These are phyloP conservation scores for Cokeromyces recurvatus DNA, from an alignment of 371 early-diverging fungal genomes.

Conservation along the genomic window DNA sequence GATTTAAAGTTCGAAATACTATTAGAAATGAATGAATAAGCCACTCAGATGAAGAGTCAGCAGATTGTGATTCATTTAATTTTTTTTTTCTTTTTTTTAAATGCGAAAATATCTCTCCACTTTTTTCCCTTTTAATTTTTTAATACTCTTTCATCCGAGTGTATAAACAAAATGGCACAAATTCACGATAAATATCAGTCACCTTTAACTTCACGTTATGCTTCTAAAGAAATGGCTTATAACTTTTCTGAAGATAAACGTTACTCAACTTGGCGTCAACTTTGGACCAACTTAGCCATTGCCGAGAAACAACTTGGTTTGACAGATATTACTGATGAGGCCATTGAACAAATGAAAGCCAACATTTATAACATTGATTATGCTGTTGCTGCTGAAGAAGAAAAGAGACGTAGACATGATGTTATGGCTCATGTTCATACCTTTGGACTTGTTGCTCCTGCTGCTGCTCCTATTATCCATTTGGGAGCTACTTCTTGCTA, in stretches of 20 bases:
- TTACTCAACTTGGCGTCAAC: slow-evolving; percentile 91
- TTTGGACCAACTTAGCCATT: slow-evolving; percentile 92
- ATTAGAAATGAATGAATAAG: no score
- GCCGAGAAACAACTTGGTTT: slow-evolving; percentile 92
- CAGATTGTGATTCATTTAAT: background rate
- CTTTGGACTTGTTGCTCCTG: slow-evolving; percentile 88
- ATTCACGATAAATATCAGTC: slow-evolving; percentile 79
- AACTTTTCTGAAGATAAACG: slow-evolving; percentile 94
- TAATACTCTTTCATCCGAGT: no score
- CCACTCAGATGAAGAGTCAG: slow-evolving; percentile 21
- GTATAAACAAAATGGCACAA: slow-evolving; percentile 14
- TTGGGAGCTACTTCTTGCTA: slow-evolving; percentile 97
- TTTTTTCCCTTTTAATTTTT: no score
- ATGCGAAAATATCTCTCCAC: no score
- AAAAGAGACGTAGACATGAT: slow-evolving; percentile 93
- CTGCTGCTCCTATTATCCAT: slow-evolving; percentile 94
- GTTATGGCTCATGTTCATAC: slow-evolving; percentile 99
- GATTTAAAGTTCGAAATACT: no score
- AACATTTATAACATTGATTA: slow-evolving; percentile 91
- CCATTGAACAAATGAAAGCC: slow-evolving; percentile 86
- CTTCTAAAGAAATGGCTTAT: slow-evolving; percentile 95
- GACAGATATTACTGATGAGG: slow-evolving; percentile 81
- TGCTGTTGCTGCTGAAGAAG: slow-evolving; percentile 84
- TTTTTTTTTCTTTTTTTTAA: background rate
- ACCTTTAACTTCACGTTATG: slow-evolving; percentile 95